Evolutionary conservation across 2,329 filamentous ascomycete species (phyloP).

Genomic region (Harringtonia lauricola): DNA sequence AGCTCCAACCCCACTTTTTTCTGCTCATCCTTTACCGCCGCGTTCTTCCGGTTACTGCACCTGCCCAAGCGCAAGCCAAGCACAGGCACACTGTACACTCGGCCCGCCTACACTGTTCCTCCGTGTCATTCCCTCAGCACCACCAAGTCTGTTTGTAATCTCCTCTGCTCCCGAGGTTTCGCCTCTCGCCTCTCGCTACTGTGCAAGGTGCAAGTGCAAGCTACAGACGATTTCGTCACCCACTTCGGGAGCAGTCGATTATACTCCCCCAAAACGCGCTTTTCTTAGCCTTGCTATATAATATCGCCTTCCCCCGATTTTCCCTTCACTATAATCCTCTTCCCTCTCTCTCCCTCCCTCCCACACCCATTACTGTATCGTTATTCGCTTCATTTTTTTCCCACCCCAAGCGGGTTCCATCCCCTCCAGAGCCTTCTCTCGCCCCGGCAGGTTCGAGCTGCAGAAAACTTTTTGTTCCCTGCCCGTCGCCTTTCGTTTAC

Average conservation of each 20-base stretch:
- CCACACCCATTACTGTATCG: background rate
- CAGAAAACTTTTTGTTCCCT: conserved; percentile 7
- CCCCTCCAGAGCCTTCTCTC: conserved; percentile 1
- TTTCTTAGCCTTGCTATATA: conserved; percentile 5
- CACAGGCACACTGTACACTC: background rate
- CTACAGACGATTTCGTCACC: no score
- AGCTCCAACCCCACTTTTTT: conserved; percentile 4
- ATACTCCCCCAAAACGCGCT: conserved; percentile 6
- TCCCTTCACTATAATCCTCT: background rate
- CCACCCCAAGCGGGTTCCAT: background rate
- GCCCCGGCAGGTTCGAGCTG: conserved; percentile 7
- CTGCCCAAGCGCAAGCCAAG: background rate
- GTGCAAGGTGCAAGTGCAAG: no score
- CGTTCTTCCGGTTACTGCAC: conserved; percentile 10
- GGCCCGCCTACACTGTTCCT: background rate
- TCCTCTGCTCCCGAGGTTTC: background rate
- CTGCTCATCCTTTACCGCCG: conserved; percentile 4
- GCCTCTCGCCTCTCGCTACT: conserved; percentile 1
- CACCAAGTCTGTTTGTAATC: background rate
- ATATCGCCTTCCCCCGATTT: background rate
- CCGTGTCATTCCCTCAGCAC: background rate
- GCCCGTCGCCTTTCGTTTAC: background rate
- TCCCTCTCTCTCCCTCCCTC: conserved; percentile 1
- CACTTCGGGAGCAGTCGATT: no score
- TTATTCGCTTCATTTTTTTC: conserved; percentile 1